Conservation (phyloP, 306 rosid species). For the Echinosophora koreensis region DNA sequence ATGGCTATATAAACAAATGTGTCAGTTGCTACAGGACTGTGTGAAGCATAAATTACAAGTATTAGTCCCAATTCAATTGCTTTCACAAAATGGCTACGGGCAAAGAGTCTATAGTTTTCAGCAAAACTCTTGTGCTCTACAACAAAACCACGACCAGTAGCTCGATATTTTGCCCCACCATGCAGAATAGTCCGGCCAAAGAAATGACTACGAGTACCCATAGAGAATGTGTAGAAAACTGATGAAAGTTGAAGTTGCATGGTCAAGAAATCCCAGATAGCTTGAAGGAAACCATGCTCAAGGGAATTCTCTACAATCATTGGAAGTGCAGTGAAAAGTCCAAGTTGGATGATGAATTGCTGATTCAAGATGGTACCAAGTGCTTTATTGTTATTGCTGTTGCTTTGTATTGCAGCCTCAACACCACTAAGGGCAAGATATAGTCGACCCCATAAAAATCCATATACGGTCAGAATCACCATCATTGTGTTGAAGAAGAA, state of each 20-base stretch:
- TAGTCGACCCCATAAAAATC: slow-evolving; percentile 60
- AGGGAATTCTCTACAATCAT: slow-evolving; percentile 63
- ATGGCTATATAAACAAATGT: slow-evolving; percentile 60
- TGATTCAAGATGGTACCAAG: slow-evolving; percentile 62
- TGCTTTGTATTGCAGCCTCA: slow-evolving; percentile 49
- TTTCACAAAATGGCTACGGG: slow-evolving; percentile 65
- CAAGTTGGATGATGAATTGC: slow-evolving; percentile 61
- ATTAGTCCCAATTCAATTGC: slow-evolving; percentile 62
- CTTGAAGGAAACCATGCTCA: slow-evolving; percentile 65
- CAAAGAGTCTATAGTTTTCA: slow-evolving; percentile 57
- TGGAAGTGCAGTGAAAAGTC: slow-evolving; percentile 63
- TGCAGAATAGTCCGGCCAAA: slow-evolving; percentile 63
- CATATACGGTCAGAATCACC: slow-evolving; percentile 61
- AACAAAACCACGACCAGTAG: slow-evolving; percentile 67
- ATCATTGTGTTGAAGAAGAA: slow-evolving; percentile 63
- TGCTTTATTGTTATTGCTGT: slow-evolving; percentile 57
- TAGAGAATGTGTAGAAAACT: slow-evolving; percentile 59
- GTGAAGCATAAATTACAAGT: slow-evolving; percentile 56
- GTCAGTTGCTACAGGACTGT: slow-evolving; percentile 57
- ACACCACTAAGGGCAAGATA: slow-evolving; percentile 62
- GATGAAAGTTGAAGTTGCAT: slow-evolving; percentile 65
- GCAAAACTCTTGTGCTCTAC: slow-evolving; percentile 62
- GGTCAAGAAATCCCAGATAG: slow-evolving; percentile 62
- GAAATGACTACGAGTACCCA: slow-evolving; percentile 64
- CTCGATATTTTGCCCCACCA: slow-evolving; percentile 65